A percentile compares a stretch with the other conserved stretches of the same genome.
Conservation (phyloP, 192 early-diverging fungal genomes). For the Coemansia sp. region DNA sequence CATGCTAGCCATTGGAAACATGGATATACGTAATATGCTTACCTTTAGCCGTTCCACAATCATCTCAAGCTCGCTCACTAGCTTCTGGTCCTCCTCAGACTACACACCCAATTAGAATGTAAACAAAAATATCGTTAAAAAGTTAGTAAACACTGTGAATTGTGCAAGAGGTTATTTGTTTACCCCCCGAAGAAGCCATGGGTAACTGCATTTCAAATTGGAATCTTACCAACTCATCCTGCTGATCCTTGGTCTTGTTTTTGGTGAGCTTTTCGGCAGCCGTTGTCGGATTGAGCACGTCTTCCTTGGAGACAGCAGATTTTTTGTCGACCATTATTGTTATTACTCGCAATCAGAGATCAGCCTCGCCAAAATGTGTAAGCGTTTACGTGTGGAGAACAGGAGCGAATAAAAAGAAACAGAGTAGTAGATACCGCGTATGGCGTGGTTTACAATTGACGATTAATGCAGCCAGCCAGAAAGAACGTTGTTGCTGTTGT, state of each 20-base stretch:
- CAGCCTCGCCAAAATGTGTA: neutral
- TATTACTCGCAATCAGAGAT: neutral
- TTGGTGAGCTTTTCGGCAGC: conserved; percentile 52
- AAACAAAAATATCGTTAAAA: neutral
- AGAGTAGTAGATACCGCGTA: neutral
- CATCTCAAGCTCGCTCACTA: conserved; percentile 94
- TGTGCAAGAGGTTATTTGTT: too few species aligned
- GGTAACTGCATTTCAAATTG: neutral
- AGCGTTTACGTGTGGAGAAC: neutral
- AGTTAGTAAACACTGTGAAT: neutral
- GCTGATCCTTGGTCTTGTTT: conserved; percentile 57
- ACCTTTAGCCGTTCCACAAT: conserved; percentile 90
- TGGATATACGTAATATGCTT: conserved; percentile 1
- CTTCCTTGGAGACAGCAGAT: conserved; percentile 19
- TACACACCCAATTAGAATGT: conserved; percentile 26
- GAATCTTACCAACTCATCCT: conserved; percentile 57
- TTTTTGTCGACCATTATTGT: conserved; percentile 36
- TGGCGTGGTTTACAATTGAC: conserved; percentile 1
- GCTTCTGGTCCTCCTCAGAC: conserved; percentile 96
- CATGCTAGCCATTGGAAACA: neutral
- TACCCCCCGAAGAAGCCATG: neutral
- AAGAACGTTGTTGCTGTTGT: neutral
- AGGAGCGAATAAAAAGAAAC: neutral
- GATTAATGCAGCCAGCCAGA: neutral
- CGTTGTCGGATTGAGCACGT: conserved; percentile 53